Evolutionary conservation across 495 filamentous ascomycete species (phyloP).

Genomic region (Penicillium simplicissimum): DNA sequence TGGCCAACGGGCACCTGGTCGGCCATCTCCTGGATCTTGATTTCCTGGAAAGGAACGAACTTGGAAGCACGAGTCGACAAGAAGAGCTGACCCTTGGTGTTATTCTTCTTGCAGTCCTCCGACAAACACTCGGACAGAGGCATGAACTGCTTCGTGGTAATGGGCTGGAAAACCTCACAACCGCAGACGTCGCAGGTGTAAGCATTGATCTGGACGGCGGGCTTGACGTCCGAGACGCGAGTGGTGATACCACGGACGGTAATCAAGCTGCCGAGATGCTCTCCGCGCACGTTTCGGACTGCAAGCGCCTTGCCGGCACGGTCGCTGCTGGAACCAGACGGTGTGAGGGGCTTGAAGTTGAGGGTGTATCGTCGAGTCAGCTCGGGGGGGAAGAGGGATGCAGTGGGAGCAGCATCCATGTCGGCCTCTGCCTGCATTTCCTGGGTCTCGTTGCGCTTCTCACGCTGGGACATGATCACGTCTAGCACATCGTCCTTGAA

Average conservation of each 20-base stretch:
- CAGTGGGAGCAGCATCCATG: constrained; percentile 53
- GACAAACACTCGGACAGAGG: constrained; percentile 85
- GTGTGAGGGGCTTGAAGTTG: constrained; percentile 87
- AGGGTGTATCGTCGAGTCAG: constrained; percentile 92
- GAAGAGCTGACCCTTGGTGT: constrained; percentile 89
- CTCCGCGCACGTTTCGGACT: constrained; percentile 87
- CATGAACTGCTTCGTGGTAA: constrained; percentile 85
- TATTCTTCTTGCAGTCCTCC: constrained; percentile 83
- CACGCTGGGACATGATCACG: constrained; percentile 89
- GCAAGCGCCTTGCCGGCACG: constrained; percentile 76
- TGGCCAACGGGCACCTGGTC: constrained; percentile 98
- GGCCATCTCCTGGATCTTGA: constrained; percentile 98
- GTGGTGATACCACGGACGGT: constrained; percentile 94
- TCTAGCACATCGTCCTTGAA: constrained; percentile 98
- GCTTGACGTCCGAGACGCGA: constrained; percentile 95
- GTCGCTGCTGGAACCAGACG: constrained; percentile 64
- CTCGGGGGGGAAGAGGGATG: constrained; percentile 79
- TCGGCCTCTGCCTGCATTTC: constrained; percentile 66
- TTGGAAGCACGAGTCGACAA: constrained; percentile 93
- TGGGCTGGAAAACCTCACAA: constrained; percentile 95
- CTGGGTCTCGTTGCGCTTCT: constrained; percentile 78
- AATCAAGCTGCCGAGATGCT: constrained; percentile 90
- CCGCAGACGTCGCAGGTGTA: constrained; percentile 97
- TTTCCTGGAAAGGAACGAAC: constrained; percentile 95
- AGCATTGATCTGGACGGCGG: constrained; percentile 92